These are phyloP conservation scores for Tympanopsis confertula DNA, from an alignment of 2,329 filamentous ascomycete genomes.

Conservation along the genomic window DNA sequence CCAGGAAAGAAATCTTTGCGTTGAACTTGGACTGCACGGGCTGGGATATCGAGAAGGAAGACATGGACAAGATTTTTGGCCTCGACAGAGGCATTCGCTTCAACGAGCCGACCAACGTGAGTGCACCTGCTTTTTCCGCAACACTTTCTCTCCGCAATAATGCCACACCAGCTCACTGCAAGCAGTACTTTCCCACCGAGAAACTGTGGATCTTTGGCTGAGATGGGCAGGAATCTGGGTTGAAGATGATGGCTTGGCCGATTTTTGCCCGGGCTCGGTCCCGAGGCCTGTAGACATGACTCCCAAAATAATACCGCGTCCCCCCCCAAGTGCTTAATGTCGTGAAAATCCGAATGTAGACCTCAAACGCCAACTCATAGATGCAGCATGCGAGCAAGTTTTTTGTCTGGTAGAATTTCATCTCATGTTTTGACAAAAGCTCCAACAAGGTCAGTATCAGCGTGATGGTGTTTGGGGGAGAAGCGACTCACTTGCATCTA, in stretches of 20 bases:
- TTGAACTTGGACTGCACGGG: conserved; percentile 57
- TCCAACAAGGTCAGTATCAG: too few relatives aligned
- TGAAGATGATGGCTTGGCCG: too few relatives aligned
- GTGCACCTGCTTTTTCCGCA: conserved; percentile 15
- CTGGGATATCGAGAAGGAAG: conserved; percentile 55
- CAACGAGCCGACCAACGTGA: conserved; percentile 64
- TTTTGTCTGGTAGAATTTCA: too few relatives aligned
- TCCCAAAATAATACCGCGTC: too few relatives aligned
- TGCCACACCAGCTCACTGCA: neutral
- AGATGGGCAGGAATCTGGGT: conserved; percentile 7
- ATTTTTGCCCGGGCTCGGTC: neutral
- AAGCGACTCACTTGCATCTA: conserved; percentile 86
- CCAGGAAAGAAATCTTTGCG: conserved; percentile 34
- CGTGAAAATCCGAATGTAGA: too few relatives aligned
- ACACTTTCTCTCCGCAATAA: conserved; percentile 1
- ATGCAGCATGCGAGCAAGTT: too few relatives aligned
- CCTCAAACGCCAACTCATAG: too few relatives aligned
- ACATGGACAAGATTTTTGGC: conserved; percentile 53
- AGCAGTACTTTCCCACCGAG: conserved; percentile 43
- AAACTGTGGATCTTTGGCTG: conserved; percentile 47
- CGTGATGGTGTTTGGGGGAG: too few relatives aligned
- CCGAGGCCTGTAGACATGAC: too few relatives aligned
- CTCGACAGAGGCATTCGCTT: conserved; percentile 61
- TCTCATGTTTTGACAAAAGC: conserved; percentile 8
- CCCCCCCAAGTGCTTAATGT: too few relatives aligned